Conservation (phyloP, 495 filamentous ascomycete species). For the Podospora tetraspora region DNA sequence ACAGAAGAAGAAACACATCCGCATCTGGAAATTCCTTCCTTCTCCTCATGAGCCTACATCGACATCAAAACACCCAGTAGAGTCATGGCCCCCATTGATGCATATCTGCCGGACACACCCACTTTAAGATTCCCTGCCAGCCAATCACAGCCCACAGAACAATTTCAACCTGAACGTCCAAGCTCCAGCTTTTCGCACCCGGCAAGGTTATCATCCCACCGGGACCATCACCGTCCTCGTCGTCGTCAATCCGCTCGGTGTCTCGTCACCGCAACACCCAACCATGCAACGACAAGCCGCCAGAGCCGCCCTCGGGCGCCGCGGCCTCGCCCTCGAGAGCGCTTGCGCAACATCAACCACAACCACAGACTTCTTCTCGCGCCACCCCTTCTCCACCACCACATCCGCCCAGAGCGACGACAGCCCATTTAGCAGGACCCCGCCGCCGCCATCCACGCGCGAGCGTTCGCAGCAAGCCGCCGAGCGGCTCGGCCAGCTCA, state of each 20-base stretch:
- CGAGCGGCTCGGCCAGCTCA: slow-evolving; percentile 18
- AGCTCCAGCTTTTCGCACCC: not conserved
- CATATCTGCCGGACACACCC: not conserved
- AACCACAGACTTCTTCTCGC: not conserved
- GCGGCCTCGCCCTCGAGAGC: not conserved
- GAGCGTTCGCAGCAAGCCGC: slow-evolving; percentile 22
- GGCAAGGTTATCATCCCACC: not conserved
- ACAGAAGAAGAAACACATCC: not conserved
- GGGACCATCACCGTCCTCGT: not conserved
- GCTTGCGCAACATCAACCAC: slow-evolving; percentile 1
- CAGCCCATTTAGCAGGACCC: not conserved
- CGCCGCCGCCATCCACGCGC: not conserved
- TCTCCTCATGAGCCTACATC: not conserved
- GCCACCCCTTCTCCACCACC: slow-evolving; percentile 20
- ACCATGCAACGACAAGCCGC: slow-evolving; percentile 28
- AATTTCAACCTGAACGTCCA: slow-evolving; percentile 14
- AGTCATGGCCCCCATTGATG: slow-evolving; percentile 6
- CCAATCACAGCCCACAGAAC: slow-evolving; percentile 20
- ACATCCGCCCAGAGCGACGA: slow-evolving; percentile 8
- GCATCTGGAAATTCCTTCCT: not conserved
- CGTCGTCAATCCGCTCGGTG: not conserved
- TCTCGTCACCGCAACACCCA: not conserved
- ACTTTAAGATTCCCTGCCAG: not conserved
- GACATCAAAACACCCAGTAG: not conserved
- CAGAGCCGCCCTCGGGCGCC: slow-evolving; percentile 26